A percentile compares a stretch with the other conserved stretches of the same genome.
Evolutionary conservation across 139 green algal species (phyloP).

Genomic region (Nannochloris sp.): DNA sequence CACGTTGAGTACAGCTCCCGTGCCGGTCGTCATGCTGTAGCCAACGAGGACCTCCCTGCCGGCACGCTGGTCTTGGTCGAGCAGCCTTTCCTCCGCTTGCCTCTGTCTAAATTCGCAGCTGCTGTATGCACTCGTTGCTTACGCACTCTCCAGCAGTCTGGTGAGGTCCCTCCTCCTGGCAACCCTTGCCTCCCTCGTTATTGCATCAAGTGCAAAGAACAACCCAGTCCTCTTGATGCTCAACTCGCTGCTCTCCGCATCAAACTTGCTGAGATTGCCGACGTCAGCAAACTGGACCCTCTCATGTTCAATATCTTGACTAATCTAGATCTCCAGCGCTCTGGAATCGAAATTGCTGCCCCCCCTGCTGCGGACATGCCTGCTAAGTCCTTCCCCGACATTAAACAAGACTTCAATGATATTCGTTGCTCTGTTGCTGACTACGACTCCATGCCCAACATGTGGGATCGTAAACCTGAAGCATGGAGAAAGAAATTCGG

Average conservation of each 20-base stretch:
- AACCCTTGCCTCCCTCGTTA: conserved; percentile 31
- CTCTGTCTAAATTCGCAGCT: conserved; percentile 2
- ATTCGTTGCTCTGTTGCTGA: conserved; percentile 8
- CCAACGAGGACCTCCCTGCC: conserved; percentile 13
- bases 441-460: neutral
- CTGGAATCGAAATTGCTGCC: neutral
- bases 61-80: conserved; percentile 16
- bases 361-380: neutral
- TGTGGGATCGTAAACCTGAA: conserved; percentile 19
- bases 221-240: neutral
- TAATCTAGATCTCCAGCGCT: conserved; percentile 17
- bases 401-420: no score
- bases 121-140: conserved; percentile 4
- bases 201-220: conserved; percentile 3
- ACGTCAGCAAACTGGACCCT: conserved; percentile 13
- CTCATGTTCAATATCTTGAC: conserved; percentile 25
- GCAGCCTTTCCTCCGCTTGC: conserved; percentile 1
- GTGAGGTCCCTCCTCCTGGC: neutral
- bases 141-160: neutral
- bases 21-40: conserved; percentile 10
- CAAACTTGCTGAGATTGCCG: conserved; percentile 11
- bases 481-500: conserved; percentile 15
- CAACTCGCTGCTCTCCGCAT: conserved; percentile 15
- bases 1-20: conserved; percentile 1
- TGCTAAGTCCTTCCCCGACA: neutral